These are phyloP conservation scores for Aegilops speltoides DNA, from an alignment of 176 grass and related monocot genomes.

Conservation along the genomic window DNA sequence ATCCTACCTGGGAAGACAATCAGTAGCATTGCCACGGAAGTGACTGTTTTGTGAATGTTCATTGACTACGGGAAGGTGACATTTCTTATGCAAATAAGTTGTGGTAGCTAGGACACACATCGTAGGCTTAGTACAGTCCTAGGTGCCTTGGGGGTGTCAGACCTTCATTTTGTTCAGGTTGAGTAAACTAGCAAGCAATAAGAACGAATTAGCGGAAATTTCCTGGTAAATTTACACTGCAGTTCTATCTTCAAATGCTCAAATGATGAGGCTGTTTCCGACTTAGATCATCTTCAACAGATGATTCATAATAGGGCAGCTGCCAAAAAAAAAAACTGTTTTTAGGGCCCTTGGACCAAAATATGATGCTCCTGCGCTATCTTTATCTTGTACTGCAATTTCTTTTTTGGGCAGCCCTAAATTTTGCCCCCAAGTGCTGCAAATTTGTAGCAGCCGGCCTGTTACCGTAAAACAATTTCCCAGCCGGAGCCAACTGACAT, in stretches of 20 bases:
- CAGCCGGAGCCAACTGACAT: too few species aligned
- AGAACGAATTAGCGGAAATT: background rate
- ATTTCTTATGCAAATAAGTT: slow-evolving; percentile 20
- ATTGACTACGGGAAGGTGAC: background rate
- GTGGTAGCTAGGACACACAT: slow-evolving; percentile 16
- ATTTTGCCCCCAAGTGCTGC: too few species aligned
- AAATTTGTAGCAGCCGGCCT: too few species aligned
- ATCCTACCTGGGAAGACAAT: background rate
- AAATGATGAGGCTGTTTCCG: background rate
- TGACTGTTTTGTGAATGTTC: slow-evolving; percentile 21
- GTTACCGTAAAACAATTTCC: too few species aligned
- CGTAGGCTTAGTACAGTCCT: background rate
- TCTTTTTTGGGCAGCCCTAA: too few species aligned
- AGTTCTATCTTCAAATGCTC: background rate
- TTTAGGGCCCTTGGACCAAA: too few species aligned
- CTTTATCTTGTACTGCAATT: too few species aligned
- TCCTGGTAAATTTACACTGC: background rate
- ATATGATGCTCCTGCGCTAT: too few species aligned
- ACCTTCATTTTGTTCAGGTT: slow-evolving; percentile 1
- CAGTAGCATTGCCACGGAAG: background rate
- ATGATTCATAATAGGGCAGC: too few species aligned
- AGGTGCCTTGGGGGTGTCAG: background rate
- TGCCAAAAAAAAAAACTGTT: too few species aligned
- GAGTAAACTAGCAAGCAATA: slow-evolving; percentile 5
- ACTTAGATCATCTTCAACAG: too few species aligned